Conservation (phyloP, 2,329 filamentous ascomycete species). For the Aspergillus fumigatus region DNA sequence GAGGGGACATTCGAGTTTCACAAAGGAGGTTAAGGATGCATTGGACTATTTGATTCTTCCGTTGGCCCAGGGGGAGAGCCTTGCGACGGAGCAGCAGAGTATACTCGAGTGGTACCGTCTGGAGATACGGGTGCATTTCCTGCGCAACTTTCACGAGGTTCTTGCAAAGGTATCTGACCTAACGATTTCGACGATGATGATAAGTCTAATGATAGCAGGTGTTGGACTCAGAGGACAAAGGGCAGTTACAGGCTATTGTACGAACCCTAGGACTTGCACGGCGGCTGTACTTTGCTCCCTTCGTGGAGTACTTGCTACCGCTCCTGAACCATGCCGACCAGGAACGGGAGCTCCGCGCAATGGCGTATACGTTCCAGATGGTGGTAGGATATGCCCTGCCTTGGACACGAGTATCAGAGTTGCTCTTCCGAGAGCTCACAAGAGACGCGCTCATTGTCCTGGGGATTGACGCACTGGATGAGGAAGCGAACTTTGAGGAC, state of each 20-base stretch:
- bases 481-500: conserved; percentile 17
- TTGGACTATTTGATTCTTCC: conserved; percentile 28
- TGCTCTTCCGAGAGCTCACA: conserved; percentile 43
- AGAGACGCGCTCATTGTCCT: conserved; percentile 42
- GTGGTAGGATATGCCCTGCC: conserved; percentile 46
- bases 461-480: conserved; percentile 31
- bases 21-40: conserved; percentile 28
- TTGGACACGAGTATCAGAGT: conserved; percentile 37
- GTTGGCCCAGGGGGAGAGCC: conserved; percentile 13
- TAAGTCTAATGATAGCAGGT: conserved; percentile 18
- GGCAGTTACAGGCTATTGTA: conserved; percentile 29
- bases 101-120: conserved; percentile 42
- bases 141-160: conserved; percentile 32
- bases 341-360: conserved; percentile 29
- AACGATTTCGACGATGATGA: neutral
- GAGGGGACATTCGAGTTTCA: conserved; percentile 25
- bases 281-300: conserved; percentile 34
- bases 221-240: conserved; percentile 18
- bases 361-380: conserved; percentile 43
- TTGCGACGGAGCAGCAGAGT: conserved; percentile 21
- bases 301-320: conserved; percentile 32
- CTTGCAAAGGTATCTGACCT: conserved; percentile 28
- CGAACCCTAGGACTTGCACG: conserved; percentile 33
- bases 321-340: conserved; percentile 22
- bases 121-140: conserved; percentile 41